Evolutionary conservation across 768 basidiomycete species (phyloP), one percentile per base, ranked within the genome.

Genomic region (Mycena albidolilacea): DNA sequence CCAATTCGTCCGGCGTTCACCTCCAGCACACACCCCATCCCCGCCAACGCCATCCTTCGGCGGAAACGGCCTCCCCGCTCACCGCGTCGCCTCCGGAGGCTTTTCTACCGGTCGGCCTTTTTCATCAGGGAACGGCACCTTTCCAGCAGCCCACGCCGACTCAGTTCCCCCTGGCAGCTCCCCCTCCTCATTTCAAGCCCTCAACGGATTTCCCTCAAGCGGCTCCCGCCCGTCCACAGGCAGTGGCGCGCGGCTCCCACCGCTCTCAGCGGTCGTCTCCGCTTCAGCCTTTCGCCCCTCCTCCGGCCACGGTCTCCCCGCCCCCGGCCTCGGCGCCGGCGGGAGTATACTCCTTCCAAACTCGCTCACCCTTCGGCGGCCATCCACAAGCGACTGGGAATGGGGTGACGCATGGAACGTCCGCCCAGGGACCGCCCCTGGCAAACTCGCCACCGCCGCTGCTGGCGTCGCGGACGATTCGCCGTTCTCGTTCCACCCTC

Each of bases 221-320:
- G 70, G 68, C 70, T 66, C 74, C 64, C 66, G 75, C 17, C 71
- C 75, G 17, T 60, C 67, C 67, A 82, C 89, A 82, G 82, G 86
- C 81, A 84, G 82, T 81, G 77, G 86, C 77, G 60, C 82, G 69
- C 73, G 89, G 59, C 91, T 93, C 90, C 91, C 92, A 75, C 91
- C 92, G 68, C 90, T 93, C 92, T 80, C 90, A 85, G 86, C 90
- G 83, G 87, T 93, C 91, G 87, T 94, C 92, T 87, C 92, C 91
- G 85, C 90, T 38, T 37, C 75, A 80, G 85, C 91, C 81, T 85
- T 91, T 90, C 77, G 86, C 84, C 77, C 83, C 79, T 78, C 81
- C 76, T 75, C 80, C 67, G 80, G 80, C 71, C 84, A 84, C 76
- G 85, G 81, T 64, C 82, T 81, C 81, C 81, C 72, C 79, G 84